Percentiles rank a stretch among this genome's conserved stretches.
phyloP scores from a whole-genome alignment of 179 eudicot species.

The Monotropa hypopitys region DNA sequence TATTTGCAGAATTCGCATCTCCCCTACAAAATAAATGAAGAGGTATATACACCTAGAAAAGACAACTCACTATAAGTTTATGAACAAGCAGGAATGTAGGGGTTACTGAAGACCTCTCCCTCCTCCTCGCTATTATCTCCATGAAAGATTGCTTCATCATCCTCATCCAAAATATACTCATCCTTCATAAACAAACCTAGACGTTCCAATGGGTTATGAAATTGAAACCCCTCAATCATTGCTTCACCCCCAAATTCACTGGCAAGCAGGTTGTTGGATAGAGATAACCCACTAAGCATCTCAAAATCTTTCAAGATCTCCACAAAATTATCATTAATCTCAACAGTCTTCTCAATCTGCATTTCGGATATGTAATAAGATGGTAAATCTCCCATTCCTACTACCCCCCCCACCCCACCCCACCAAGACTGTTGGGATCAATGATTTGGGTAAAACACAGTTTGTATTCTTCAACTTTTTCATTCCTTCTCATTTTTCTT shows the following conservation, averaged over 20 bases:
- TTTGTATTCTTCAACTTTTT: not conserved
- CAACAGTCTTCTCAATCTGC: constrained; percentile 69
- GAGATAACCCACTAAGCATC: constrained; percentile 19
- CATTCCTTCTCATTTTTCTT: not conserved
- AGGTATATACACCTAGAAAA: not conserved
- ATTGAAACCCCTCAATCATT: constrained; percentile 6
- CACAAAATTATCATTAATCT: constrained; percentile 37
- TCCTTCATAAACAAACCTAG: constrained; percentile 50
- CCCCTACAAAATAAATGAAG: not conserved
- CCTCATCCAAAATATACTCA: constrained; percentile 27
- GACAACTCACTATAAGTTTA: not conserved
- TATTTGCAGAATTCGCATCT: not conserved
- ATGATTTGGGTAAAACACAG: not conserved
- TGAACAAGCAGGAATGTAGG: not conserved
- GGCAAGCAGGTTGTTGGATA: constrained; percentile 4
- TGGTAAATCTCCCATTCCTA: not conserved
- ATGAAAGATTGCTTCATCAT: constrained; percentile 6
- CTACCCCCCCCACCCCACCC: too few species aligned
- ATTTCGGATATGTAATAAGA: not conserved
- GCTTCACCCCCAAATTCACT: constrained; percentile 8
- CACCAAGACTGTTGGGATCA: not conserved
- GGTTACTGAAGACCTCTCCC: constrained; percentile 16
- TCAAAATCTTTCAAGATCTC: constrained; percentile 39
- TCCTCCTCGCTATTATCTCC: constrained; percentile 37
- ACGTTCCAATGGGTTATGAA: constrained; percentile 37